These are phyloP conservation scores for Pichia gijzeniarum DNA, from an alignment of 805 yeast species.

Conservation along the genomic window DNA sequence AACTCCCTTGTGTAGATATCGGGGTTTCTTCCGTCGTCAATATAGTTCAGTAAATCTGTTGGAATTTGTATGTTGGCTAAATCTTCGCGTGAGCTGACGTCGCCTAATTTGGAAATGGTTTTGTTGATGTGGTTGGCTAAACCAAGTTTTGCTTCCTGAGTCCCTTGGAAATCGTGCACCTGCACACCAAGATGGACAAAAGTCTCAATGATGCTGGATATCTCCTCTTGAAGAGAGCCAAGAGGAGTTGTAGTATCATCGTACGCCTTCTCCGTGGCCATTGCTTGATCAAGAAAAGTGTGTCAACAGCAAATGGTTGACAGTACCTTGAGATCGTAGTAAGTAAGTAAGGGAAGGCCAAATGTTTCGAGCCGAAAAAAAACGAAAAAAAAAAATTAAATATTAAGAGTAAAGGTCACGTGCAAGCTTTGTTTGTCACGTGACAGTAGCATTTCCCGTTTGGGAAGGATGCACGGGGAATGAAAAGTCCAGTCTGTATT, in stretches of 20 bases:
- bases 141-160: constrained; percentile 67
- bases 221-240: constrained; percentile 30
- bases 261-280: constrained; percentile 29
- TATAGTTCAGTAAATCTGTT: constrained; percentile 79
- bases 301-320: too few relatives aligned
- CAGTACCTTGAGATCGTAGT: too few relatives aligned
- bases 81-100: constrained; percentile 26
- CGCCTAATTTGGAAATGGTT: constrained; percentile 35
- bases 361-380: too few relatives aligned
- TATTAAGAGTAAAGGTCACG: too few relatives aligned
- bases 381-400: too few relatives aligned
- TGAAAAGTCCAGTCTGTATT: too few relatives aligned
- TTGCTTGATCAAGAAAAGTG: too few relatives aligned
- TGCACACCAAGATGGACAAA: constrained; percentile 85
- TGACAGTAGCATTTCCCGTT: too few relatives aligned
- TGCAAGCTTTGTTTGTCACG: background rate
- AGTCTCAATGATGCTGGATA: constrained; percentile 62
- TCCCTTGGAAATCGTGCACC: constrained; percentile 90
- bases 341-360: too few relatives aligned
- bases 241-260: constrained; percentile 21
- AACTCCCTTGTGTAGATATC: constrained; percentile 96
- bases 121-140: constrained; percentile 38
- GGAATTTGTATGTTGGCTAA: constrained; percentile 52
- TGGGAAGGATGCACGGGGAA: too few relatives aligned
- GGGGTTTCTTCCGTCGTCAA: constrained; percentile 95